phyloP scores from a whole-genome alignment of 2,329 filamentous ascomycete species.

The Aspergillus japonicus region DNA sequence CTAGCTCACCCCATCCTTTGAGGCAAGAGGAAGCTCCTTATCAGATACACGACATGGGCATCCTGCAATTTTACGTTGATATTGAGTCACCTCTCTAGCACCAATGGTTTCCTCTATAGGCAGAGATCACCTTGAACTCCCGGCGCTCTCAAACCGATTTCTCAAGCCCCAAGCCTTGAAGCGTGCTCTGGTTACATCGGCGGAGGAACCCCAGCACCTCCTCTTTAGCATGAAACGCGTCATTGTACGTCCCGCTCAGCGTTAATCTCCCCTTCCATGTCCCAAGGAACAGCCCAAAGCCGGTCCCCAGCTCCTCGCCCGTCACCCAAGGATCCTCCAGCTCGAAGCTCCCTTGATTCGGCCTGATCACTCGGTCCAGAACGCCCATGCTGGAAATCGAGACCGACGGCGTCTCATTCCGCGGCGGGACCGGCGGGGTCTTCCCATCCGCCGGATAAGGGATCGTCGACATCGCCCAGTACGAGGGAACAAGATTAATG shows the following conservation, averaged over 20 bases:
- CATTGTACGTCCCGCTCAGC: constrained; percentile 45
- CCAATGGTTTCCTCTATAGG: no score
- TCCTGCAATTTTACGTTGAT: no score
- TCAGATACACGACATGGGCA: no score
- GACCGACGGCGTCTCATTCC: constrained; percentile 20
- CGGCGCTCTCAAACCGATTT: no score
- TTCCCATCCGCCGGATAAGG: constrained; percentile 16
- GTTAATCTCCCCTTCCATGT: constrained; percentile 39
- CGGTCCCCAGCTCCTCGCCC: constrained; percentile 46
- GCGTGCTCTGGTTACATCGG: constrained; percentile 17
- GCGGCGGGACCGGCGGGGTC: constrained; percentile 16
- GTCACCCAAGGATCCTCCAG: constrained; percentile 46
- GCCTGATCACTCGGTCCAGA: constrained; percentile 37
- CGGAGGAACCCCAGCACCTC: constrained; percentile 20
- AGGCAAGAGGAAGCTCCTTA: no score
- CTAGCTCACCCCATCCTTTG: no score
- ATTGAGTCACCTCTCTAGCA: no score
- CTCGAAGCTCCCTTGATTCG: constrained; percentile 27
- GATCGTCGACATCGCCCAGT: constrained; percentile 22
- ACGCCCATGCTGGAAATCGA: constrained; percentile 26
- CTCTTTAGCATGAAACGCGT: constrained; percentile 41
- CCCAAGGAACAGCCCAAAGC: constrained; percentile 41
- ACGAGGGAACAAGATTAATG: constrained; percentile 18
- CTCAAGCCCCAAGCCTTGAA: constrained; percentile 3
- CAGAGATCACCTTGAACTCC: no score